Base-by-base conservation (phyloP, 2,329 filamentous ascomycete genomes). In the Lithohypha guttulata region DNA sequence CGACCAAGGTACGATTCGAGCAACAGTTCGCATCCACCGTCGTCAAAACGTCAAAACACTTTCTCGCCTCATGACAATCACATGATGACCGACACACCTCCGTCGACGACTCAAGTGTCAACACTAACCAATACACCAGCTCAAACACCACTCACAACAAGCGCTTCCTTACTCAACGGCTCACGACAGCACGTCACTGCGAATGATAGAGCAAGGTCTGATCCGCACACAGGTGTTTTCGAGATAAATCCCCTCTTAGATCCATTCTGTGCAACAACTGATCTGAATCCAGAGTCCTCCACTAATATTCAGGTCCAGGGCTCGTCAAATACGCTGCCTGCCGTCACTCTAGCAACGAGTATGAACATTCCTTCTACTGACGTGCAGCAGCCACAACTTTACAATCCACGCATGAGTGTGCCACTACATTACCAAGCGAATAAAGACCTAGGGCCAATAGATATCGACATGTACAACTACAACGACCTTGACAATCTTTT, bases 401-500 rank as follows among this genome's bases (percentile, higher is more conserved):
- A 35, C 22, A 35, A 35, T 18, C 33, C 33, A 8, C 19, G 33
- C 5, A n/a, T 35, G n/a, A 35, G 21, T 22, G 33, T 35, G 9
- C 35, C 35, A 19, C 26, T 23, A 17, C 35, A 23, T 11, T n/a
- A n/a, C 8, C 17, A 9, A 19, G 22, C 10, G 8, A 9, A 21
- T 15, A 34, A 34, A 20, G 26, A 9, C 26, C 15, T 11, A 17
- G 10, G 23, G 7, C 15, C 14, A 22, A 30, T 29, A 13, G 26
- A 39, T 31, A 30, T 39, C 15, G 35, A 39, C 26, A 30, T 30
- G 27, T 39, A 39, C 26, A 39, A 44, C 14, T 49, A 49, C 44
- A 45, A 44, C 28, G 46, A 52, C 21, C 45, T 52, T 8, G 49
- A 52, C 43, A 50, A 52, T 21, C 42, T 52, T 26, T 52, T 52